Evolutionary conservation across 192 early-diverging fungal genomes (phyloP), one percentile per base, ranked within the genome.

Genomic region (Podila minutissima): DNA sequence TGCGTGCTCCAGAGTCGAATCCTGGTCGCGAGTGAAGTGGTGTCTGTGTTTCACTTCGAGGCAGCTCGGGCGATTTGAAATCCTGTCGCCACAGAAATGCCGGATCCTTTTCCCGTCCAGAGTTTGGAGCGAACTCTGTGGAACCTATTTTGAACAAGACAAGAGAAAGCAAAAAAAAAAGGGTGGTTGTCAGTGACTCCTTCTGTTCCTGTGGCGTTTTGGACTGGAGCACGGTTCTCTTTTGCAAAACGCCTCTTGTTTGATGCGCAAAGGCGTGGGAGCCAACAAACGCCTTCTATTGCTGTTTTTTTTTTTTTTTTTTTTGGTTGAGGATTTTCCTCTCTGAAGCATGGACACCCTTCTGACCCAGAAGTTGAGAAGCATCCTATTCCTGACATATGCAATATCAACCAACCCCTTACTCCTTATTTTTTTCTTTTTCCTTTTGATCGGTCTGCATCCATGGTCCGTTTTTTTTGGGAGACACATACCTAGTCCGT

Each of bases 11-110:
- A 20, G 19, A n/a, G 24, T 35, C 62, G 32, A 51, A 20, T 35
- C 50, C 50, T 20, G 63, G 59, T 24, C 48, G 60, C 6, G 31
- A 24, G 24, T 51, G 51, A 9, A 28, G 48, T 4, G 70, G 51
- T 13, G 62, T 64, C 4, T 72, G 60, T 20, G 62, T 38, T 17
- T 72, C 70, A 48, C 20, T 29, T 53, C 60, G 38, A 46, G 60
- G 49, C 46, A 62, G 24, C 33, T 71, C 69, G 8, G 69, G 58
- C 9, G 69, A 70, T 55, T 24, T 48, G 12, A 71, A 38, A 10
- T 62, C 69, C 31, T 71, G 59, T 37, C 69, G 69, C 69, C 69
- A 71, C 28, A 60, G 69, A 48, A 71, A 71, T 12, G 69, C 26
- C 17, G 59, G 69, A 17, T 71, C 69, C 17, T 41, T n/a, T 10